These are phyloP conservation scores for Canavalia ensiformis DNA, from an alignment of 306 rosid genomes.

Conservation along the genomic window DNA sequence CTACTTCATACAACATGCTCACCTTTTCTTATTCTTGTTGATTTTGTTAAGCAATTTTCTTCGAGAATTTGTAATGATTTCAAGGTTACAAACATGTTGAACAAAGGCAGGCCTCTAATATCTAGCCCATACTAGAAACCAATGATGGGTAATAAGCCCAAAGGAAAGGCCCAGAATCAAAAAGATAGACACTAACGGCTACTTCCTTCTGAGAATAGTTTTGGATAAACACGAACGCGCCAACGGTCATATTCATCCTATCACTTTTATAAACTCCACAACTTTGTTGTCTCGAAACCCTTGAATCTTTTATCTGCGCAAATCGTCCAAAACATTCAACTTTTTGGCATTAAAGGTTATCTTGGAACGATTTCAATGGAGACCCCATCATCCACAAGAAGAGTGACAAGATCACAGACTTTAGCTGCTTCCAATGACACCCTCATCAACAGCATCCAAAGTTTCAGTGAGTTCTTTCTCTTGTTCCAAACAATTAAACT, in stretches of 20 bases:
- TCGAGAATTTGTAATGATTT: not conserved
- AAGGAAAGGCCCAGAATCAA: conserved; percentile 34
- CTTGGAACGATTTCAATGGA: conserved; percentile 66
- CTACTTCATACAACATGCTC: not conserved
- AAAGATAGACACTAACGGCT: conserved; percentile 68
- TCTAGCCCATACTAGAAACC: not conserved
- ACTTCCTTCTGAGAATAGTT: conserved; percentile 44
- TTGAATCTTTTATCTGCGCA: not conserved
- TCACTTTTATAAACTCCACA: conserved; percentile 53
- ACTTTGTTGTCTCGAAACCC: conserved; percentile 1
- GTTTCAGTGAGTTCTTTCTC: conserved; percentile 62
- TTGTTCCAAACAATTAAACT: not conserved
- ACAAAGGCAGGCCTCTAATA: not conserved
- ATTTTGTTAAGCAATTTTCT: not conserved
- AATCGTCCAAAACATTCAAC: not conserved
- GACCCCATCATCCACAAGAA: conserved; percentile 79
- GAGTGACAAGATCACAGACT: conserved; percentile 75
- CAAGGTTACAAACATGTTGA: too few species aligned
- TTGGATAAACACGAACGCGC: conserved; percentile 48
- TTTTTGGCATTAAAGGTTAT: not conserved
- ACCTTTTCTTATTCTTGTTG: not conserved
- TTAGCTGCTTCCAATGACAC: conserved; percentile 29
- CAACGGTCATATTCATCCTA: conserved; percentile 77
- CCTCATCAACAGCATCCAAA: conserved; percentile 46
- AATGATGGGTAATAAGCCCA: not conserved